These are phyloP conservation scores for Blattamonas nauphoetae DNA, from an alignment of 78 protist genomes.

Conservation along the genomic window DNA sequence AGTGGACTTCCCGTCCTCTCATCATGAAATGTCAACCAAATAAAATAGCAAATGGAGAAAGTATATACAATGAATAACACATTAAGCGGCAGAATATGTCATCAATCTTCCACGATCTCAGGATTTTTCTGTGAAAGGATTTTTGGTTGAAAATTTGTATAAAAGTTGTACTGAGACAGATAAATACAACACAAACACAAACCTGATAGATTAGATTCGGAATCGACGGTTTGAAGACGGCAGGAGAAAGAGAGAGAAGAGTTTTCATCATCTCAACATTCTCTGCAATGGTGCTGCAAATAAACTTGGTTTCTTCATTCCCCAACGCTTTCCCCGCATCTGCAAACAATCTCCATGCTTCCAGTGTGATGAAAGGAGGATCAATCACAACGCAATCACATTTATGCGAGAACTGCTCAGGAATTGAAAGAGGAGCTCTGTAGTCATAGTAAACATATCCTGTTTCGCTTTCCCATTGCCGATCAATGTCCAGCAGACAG, in stretches of 20 bases:
- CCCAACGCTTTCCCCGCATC: background rate
- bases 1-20: too few species aligned
- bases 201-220: background rate
- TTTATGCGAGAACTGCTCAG: background rate
- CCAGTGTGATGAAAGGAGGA: background rate
- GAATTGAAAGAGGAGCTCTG: background rate
- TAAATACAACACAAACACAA: background rate
- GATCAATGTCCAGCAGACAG: background rate
- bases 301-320: background rate
- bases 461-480: background rate
- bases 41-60: too few species aligned
- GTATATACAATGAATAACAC: too few species aligned
- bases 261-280: background rate
- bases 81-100: too few species aligned
- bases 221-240: background rate
- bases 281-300: constrained; percentile 8
- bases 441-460: background rate
- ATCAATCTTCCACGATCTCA: background rate
- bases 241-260: background rate
- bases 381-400: constrained; percentile 9
- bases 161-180: background rate
- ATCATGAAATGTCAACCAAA: too few species aligned
- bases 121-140: background rate
- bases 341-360: background rate
- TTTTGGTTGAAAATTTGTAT: background rate